Percentiles rank a stretch among this genome's conserved stretches.
phyloP scores from a whole-genome alignment of 768 basidiomycete species.

The Naganishia friedmannii region DNA sequence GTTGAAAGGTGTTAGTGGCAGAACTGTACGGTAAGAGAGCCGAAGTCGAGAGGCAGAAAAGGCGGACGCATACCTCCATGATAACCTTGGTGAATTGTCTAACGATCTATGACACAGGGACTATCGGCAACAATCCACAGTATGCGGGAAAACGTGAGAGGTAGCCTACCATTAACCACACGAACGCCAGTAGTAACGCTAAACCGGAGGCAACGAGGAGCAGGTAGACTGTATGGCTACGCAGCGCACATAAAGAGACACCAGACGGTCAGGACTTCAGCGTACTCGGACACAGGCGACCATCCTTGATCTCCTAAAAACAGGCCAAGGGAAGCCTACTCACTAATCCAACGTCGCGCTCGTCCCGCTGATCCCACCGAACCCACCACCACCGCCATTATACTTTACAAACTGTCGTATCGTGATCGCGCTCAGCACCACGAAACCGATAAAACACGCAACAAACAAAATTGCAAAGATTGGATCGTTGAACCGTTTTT shows the following conservation, averaged over 20 bases:
- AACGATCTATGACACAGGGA: slow-evolving; percentile 53
- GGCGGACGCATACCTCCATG: slow-evolving; percentile 57
- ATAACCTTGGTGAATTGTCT: slow-evolving; percentile 70
- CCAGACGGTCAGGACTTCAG: not conserved
- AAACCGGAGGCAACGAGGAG: slow-evolving; percentile 69
- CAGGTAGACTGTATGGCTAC: slow-evolving; percentile 71
- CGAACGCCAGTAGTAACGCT: slow-evolving; percentile 63
- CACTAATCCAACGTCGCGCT: slow-evolving; percentile 67
- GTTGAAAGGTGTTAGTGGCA: too few relatives aligned
- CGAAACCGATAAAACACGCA: slow-evolving; percentile 69
- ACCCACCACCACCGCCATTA: slow-evolving; percentile 70
- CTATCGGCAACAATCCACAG: not conserved
- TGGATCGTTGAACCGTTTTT: slow-evolving; percentile 69
- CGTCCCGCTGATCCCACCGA: slow-evolving; percentile 59
- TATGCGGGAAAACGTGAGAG: not conserved
- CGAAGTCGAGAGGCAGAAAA: slow-evolving; percentile 64
- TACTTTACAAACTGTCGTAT: slow-evolving; percentile 63
- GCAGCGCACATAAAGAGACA: not conserved
- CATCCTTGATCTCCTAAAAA: not conserved
- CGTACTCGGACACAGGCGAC: not conserved
- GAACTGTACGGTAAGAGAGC: slow-evolving; percentile 63
- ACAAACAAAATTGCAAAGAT: slow-evolving; percentile 70
- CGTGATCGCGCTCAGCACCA: slow-evolving; percentile 65
- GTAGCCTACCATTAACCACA: slow-evolving; percentile 60
- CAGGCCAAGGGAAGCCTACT: slow-evolving; percentile 35